A percentile compares a stretch with the other conserved stretches of the same genome.
These are phyloP conservation scores for Tylopilus plumbeoviolaceoides DNA, from an alignment of 768 basidiomycete species.

Conservation along the genomic window DNA sequence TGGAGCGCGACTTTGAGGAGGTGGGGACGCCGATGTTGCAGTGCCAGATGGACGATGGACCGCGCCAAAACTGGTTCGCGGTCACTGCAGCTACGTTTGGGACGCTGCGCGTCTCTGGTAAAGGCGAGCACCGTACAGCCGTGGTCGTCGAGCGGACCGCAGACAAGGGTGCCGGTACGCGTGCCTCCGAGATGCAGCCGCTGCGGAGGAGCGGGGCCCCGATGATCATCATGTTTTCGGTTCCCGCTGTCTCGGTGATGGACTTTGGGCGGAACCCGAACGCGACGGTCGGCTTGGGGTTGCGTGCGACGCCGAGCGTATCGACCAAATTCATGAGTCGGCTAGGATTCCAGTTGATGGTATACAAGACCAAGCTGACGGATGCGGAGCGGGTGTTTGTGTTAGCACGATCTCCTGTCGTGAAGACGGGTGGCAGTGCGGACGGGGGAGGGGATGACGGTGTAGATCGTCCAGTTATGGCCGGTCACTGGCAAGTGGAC, in stretches of 20 bases:
- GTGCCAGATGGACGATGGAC: constrained; percentile 14
- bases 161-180: neutral
- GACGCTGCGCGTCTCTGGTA: constrained; percentile 14
- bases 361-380: constrained; percentile 15
- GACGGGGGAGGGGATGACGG: neutral
- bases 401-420: constrained; percentile 11
- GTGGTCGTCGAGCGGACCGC: constrained; percentile 4
- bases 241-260: constrained; percentile 10
- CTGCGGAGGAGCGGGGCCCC: constrained; percentile 15
- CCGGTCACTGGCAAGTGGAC: constrained; percentile 2
- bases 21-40: constrained; percentile 17
- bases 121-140: constrained; percentile 15
- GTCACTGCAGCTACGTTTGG: constrained; percentile 19
- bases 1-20: constrained; percentile 1
- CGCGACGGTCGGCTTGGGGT: constrained; percentile 13
- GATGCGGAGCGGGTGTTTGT: constrained; percentile 17
- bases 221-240: constrained; percentile 20
- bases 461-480: neutral
- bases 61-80: constrained; percentile 12
- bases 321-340: constrained; percentile 2
- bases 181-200: neutral
- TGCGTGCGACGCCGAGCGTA: constrained; percentile 7
- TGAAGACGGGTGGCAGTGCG: neutral
- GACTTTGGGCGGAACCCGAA: constrained; percentile 4
- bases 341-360: constrained; percentile 15